Conservation (phyloP, 2,329 filamentous ascomycete genomes). For the Arthroderma uncinatum region DNA sequence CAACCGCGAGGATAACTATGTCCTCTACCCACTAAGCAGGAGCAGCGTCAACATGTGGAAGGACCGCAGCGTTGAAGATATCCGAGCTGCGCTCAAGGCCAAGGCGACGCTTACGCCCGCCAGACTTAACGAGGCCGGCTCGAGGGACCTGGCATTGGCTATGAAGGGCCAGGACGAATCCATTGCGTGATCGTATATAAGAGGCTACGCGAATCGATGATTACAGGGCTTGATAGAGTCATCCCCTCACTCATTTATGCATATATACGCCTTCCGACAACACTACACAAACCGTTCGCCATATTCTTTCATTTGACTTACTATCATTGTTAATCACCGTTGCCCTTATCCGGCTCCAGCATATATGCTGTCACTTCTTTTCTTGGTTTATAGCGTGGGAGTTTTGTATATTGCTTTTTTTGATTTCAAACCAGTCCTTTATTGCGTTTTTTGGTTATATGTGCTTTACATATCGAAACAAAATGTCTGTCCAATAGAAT, state of each 20-base stretch:
- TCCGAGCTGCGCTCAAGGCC: conserved; percentile 32
- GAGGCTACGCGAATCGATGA: neutral
- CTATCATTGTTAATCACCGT: neutral
- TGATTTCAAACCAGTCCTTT: neutral
- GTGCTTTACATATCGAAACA: neutral
- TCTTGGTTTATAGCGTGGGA: neutral
- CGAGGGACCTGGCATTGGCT: conserved; percentile 8
- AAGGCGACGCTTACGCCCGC: conserved; percentile 22
- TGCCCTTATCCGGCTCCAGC: neutral
- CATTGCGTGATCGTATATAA: neutral
- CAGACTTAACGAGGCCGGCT: conserved; percentile 2
- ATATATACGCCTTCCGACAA: neutral
- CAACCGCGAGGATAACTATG: conserved; percentile 38
- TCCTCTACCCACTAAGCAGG: conserved; percentile 46
- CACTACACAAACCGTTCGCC: neutral
- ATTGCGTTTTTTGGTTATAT: neutral
- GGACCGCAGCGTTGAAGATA: conserved; percentile 37
- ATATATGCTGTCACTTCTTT: neutral
- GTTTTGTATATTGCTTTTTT: neutral
- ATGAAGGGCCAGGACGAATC: conserved; percentile 7
- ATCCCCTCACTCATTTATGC: neutral
- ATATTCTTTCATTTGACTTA: neutral
- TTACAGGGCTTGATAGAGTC: neutral
- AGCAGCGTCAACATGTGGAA: conserved; percentile 42
- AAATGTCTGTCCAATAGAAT: neutral